Conservation (phyloP, 495 filamentous ascomycete genomes). For the Lophiostoma macrostomum region DNA sequence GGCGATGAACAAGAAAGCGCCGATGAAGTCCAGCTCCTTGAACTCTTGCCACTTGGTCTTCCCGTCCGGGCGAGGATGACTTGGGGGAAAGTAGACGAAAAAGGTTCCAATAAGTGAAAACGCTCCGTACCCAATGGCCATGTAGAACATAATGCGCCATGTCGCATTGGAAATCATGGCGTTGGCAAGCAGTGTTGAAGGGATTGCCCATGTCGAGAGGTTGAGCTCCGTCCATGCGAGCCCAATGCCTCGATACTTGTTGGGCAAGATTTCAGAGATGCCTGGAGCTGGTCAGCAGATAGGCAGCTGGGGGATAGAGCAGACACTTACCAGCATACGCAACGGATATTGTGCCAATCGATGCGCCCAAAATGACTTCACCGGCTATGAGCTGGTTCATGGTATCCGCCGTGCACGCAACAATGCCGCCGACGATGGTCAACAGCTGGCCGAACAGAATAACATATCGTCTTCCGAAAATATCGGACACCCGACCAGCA, state of each 20-base stretch:
- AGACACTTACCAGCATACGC: constrained; percentile 17
- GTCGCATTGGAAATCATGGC: constrained; percentile 28
- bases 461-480: constrained; percentile 17
- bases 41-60: constrained; percentile 21
- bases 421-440: constrained; percentile 13
- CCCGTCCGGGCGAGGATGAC: constrained; percentile 12
- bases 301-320: background rate
- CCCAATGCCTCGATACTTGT: constrained; percentile 30
- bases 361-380: constrained; percentile 16
- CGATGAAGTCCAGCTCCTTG: constrained; percentile 24
- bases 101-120: constrained; percentile 12
- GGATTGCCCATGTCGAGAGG: constrained; percentile 20
- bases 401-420: constrained; percentile 6
- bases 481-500: constrained; percentile 16
- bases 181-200: constrained; percentile 25
- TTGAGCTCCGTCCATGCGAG: constrained; percentile 26
- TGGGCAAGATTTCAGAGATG: constrained; percentile 33
- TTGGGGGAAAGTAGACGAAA: constrained; percentile 16
- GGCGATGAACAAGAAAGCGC: constrained; percentile 8
- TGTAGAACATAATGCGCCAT: constrained; percentile 35
- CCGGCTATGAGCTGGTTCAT: constrained; percentile 25
- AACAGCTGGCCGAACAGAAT: constrained; percentile 16
- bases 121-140: constrained; percentile 21
- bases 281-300: background rate
- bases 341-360: constrained; percentile 20